phyloP scores from a whole-genome alignment of 306 rosid species.

The Oxytropis ochrocephala region DNA sequence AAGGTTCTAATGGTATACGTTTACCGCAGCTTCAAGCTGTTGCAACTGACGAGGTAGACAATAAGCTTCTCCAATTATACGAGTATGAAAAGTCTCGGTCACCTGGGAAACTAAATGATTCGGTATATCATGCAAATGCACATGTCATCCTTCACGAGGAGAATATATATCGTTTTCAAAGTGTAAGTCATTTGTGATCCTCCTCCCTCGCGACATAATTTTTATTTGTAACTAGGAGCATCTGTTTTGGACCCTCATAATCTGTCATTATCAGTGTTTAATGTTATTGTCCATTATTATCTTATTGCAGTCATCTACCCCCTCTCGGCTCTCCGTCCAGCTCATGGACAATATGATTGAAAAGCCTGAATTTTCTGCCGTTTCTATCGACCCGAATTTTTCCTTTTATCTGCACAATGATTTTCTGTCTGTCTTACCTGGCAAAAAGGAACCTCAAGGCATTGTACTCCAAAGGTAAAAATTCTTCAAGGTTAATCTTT shows the following conservation, averaged over 20 bases:
- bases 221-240: background rate
- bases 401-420: slow-evolving; percentile 79
- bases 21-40: slow-evolving; percentile 81
- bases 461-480: slow-evolving; percentile 61
- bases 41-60: slow-evolving; percentile 72
- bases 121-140: slow-evolving; percentile 82
- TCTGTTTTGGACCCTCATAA: background rate
- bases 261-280: background rate
- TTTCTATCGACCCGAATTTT: slow-evolving; percentile 87
- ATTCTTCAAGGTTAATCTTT: slow-evolving; percentile 2
- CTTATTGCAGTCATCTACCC: slow-evolving; percentile 53
- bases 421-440: slow-evolving; percentile 55
- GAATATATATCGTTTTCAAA: slow-evolving; percentile 76
- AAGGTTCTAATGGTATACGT: slow-evolving; percentile 24
- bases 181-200: slow-evolving; percentile 44
- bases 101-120: slow-evolving; percentile 58
- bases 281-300: slow-evolving; percentile 3
- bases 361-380: slow-evolving; percentile 84
- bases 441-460: slow-evolving; percentile 63
- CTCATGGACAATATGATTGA: slow-evolving; percentile 83
- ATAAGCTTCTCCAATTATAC: slow-evolving; percentile 78
- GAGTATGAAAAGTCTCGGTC: slow-evolving; percentile 83
- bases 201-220: background rate
- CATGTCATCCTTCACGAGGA: slow-evolving; percentile 91
- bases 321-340: slow-evolving; percentile 62